Base-by-base conservation (phyloP, 495 filamentous ascomycete genomes). In the Collariella sp. region DNA sequence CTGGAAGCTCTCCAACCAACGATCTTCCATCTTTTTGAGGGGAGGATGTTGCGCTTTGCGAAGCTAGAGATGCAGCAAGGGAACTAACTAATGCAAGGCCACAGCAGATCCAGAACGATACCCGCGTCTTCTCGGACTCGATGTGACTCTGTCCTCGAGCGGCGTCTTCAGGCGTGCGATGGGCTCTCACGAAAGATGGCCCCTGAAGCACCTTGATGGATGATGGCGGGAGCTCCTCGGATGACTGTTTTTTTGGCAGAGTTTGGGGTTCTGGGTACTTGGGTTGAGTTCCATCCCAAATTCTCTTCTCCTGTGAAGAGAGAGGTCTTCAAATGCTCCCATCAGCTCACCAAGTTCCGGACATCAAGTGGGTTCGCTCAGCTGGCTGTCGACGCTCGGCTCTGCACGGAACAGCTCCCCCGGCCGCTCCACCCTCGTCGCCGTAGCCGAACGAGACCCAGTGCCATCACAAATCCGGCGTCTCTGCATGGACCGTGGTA, bases 41-140 rank as follows among this genome's bases (percentile, higher is more conserved):
- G 52, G 57, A 41, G 54, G 43, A 52, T 47, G 53, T 46, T 26
- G 41, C 38, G 20, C 41, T 19, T 22, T 31, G 35, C 41, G 46
- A 33, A 57, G 55, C 55, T 60, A 59, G 39, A 26, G 23, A 65
- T 60, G 57, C 51, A 54, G 45, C 56, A 56, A 47, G 60, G 56
- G 56, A 62, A 48, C 62, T 62, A 65, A 62, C 60, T 62, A 65
- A 62, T 62, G 56, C 56, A 62, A 59, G 56, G 50, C 44, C 46
- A 33, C 45, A 53, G 23, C 24, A 19, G 42, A 29, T 42, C 35
- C 52, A 54, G 49, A 45, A 52, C 52, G 55, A 55, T 47, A 61
- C 33, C 26, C 4, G 26, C 26, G 26, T 31, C 26, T 31, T 41
- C 10, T 22, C 41, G 19, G 6, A 52, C 23, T 45, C 50, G 10